Evolutionary conservation across 345 rosid species (phyloP), one percentile per base, ranked within the genome.

Genomic region (Murraya koenigii): DNA sequence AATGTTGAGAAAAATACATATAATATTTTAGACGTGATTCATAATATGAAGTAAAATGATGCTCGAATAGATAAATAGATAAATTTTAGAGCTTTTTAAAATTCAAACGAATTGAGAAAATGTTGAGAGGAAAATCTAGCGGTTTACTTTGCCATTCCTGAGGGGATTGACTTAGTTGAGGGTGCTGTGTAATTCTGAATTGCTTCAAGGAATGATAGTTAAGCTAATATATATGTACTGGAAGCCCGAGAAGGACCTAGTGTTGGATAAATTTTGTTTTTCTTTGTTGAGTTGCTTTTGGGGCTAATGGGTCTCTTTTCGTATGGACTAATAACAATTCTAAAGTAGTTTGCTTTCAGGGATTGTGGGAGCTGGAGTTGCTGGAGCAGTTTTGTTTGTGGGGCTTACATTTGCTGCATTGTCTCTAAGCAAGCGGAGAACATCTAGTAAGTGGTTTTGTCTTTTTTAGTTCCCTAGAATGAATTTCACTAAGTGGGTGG

Each of bases 331-430:
- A 86, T 93, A 87, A 94, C 90, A 88, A 80, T 87, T 26, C 77
- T 77, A 36, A 81, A 89, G 82, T 94, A 92, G 97, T 86, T 87
- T 83, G 84, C 81, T 89, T 87, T 87, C 98, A 94, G 99, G 97
- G 79, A 87, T 88, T 44, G 89, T 88, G 66, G 92, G 93, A 52
- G 94, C 91, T 78, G 97, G 93, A 84, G 84, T 90, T 9, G 94
- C 88, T 72, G 97, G 92, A 65, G 47, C 92, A 75, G 35, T 92
- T 69, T 77, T 94, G 72, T 78, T 90, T 70, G 83, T 84, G 8
- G 94, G 90, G 20, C 75, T 96, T 72, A 84, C 88, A 68, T 89
- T 79, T 80, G 94, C 97, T 6, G 87, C 89, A 32, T 66, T 93
- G 35, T 90, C 93, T 66, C 67, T 89, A 54, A 86, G 85, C 80